Percentiles rank a stretch among this genome's conserved stretches.
Conservation (phyloP, 169 alveolate genomes). For the Plasmodium adleri region DNA sequence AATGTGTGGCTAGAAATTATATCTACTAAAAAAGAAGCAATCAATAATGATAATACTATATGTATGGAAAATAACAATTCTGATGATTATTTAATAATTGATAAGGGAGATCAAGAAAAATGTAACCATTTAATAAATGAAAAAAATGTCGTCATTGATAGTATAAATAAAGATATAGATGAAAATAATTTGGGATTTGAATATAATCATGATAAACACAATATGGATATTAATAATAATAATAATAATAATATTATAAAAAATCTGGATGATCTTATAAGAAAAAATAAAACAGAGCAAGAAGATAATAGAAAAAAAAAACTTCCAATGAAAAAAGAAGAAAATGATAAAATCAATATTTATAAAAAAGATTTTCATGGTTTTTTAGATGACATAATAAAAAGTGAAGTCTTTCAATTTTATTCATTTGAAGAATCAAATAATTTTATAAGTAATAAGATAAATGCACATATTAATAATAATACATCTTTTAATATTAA, state of each 20-base stretch:
- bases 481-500: neutral
- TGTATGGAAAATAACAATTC: no score
- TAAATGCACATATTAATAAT: neutral
- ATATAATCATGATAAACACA: neutral
- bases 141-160: no score
- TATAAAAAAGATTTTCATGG: slow-evolving; percentile 21
- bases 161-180: no score
- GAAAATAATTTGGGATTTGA: no score
- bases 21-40: neutral
- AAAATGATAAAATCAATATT: slow-evolving; percentile 14
- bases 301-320: neutral
- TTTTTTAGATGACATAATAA: slow-evolving; percentile 11
- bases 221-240: neutral
- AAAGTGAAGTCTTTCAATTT: neutral
- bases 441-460: neutral
- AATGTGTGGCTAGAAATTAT: slow-evolving; percentile 52
- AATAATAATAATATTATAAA: neutral
- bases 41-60: no score
- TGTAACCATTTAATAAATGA: no score
- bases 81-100: no score
- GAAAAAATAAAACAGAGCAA: no score
- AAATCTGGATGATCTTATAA: neutral
- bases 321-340: neutral
- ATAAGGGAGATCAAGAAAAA: no score
- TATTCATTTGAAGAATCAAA: slow-evolving; percentile 11